Conservation (phyloP, 2,329 filamentous ascomycete species). For the Pezicula radicicola region DNA sequence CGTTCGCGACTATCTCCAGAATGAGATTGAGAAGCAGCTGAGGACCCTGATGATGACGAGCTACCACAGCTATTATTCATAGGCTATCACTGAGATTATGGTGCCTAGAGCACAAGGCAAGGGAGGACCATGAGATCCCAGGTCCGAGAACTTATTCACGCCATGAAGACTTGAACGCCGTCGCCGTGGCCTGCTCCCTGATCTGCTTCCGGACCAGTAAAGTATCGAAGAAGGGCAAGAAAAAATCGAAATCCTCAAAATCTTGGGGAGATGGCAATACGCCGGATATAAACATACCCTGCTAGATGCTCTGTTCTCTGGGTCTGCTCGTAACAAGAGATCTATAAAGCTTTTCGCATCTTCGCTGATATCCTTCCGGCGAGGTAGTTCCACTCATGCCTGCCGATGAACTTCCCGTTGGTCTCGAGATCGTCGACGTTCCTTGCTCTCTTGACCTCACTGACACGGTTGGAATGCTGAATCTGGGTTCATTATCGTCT, state of each 20-base stretch:
- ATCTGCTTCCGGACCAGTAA: slow-evolving; percentile 32
- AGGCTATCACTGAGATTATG: slow-evolving; percentile 83
- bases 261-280: too few species aligned
- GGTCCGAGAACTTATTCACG: slow-evolving; percentile 41
- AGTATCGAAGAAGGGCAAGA: too few species aligned
- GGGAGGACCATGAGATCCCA: slow-evolving; percentile 56
- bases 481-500: too few species aligned
- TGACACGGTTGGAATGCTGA: slow-evolving; percentile 24
- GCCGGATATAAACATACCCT: too few species aligned
- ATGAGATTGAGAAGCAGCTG: slow-evolving; percentile 91
- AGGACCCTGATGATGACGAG: slow-evolving; percentile 96
- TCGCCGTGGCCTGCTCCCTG: slow-evolving; percentile 4
- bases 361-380: too few species aligned
- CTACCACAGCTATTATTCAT: slow-evolving; percentile 94
- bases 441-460: slow-evolving; percentile 30
- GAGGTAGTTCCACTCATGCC: slow-evolving; percentile 52
- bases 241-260: too few species aligned
- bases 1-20: slow-evolving; percentile 93
- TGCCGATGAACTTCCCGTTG: slow-evolving; percentile 46
- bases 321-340: too few species aligned
- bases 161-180: slow-evolving; percentile 35
- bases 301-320: too few species aligned
- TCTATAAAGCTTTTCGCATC: too few species aligned
- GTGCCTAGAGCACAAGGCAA: slow-evolving; percentile 79
- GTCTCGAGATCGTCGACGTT: slow-evolving; percentile 29